A percentile compares a stretch with the other conserved stretches of the same genome.
phyloP scores from a whole-genome alignment of 495 filamentous ascomycete genomes.

The Hypoxylon intermedium region DNA sequence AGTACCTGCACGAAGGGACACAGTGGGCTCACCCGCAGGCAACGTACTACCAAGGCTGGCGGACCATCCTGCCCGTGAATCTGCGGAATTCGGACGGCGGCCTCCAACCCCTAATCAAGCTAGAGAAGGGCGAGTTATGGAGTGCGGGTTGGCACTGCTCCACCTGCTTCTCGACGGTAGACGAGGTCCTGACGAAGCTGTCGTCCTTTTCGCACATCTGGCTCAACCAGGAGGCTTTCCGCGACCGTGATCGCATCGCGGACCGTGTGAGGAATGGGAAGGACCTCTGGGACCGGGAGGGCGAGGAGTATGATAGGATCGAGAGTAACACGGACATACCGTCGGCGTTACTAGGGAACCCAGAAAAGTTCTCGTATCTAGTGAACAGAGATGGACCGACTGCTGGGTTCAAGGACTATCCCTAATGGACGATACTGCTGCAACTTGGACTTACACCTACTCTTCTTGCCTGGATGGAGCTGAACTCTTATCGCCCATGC shows the following conservation, averaged over 20 bases:
- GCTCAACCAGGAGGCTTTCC: conserved; percentile 52
- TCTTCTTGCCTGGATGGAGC: too few species aligned
- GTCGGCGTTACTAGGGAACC: conserved; percentile 44
- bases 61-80: conserved; percentile 58
- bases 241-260: conserved; percentile 51
- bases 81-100: conserved; percentile 54
- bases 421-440: conserved; percentile 1
- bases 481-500: neutral
- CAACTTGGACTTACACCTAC: too few species aligned
- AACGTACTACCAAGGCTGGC: conserved; percentile 56
- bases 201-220: conserved; percentile 57
- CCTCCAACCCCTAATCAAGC: conserved; percentile 39
- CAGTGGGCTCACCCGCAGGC: conserved; percentile 65
- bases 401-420: conserved; percentile 52
- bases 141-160: conserved; percentile 65
- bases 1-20: conserved; percentile 56
- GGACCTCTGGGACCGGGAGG: conserved; percentile 59
- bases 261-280: conserved; percentile 55
- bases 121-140: conserved; percentile 51
- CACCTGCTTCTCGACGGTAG: conserved; percentile 59
- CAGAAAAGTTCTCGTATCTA: conserved; percentile 47
- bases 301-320: conserved; percentile 54
- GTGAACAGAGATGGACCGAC: conserved; percentile 46
- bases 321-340: conserved; percentile 56
- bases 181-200: conserved; percentile 60